Evolutionary conservation across 805 yeast genomes (phyloP).

Genomic region (Hanseniaspora hatyaiensis): DNA sequence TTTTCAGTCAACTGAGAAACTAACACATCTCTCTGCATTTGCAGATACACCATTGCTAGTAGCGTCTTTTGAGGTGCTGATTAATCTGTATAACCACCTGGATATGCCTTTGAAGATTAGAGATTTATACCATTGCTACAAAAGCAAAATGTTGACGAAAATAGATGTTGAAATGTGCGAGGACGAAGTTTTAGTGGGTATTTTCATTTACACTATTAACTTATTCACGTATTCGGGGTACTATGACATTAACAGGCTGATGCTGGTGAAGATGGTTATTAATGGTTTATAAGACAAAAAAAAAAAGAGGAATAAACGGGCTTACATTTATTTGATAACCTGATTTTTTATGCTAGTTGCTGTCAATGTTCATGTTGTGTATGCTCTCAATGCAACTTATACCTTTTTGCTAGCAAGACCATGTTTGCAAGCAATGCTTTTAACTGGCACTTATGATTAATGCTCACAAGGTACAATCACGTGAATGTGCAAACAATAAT

Average conservation of each 20-base stretch:
- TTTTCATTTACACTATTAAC: slow-evolving; percentile 5
- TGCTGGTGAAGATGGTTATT: background rate
- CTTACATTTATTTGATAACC: background rate
- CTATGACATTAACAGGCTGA: slow-evolving; percentile 2
- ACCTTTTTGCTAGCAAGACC: too few relatives aligned
- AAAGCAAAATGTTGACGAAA: background rate
- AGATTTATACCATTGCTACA: slow-evolving; percentile 10
- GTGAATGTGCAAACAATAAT: too few relatives aligned
- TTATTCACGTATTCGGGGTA: slow-evolving; percentile 3
- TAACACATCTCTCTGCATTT: background rate
- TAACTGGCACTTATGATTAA: too few relatives aligned
- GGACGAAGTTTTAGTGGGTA: background rate
- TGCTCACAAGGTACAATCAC: too few relatives aligned
- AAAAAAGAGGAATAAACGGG: background rate
- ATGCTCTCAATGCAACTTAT: too few relatives aligned
- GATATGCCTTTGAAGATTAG: slow-evolving; percentile 7
- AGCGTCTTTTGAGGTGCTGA: background rate
- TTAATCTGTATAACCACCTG: slow-evolving; percentile 1
- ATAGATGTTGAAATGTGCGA: background rate
- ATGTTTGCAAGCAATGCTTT: too few relatives aligned
- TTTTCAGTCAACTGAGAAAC: background rate
- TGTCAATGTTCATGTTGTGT: too few relatives aligned
- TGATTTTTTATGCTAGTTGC: too few relatives aligned
- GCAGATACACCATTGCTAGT: background rate
- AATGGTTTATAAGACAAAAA: background rate